These are phyloP conservation scores for Fusarium secorum DNA, from an alignment of 2,329 filamentous ascomycete genomes.

Conservation along the genomic window DNA sequence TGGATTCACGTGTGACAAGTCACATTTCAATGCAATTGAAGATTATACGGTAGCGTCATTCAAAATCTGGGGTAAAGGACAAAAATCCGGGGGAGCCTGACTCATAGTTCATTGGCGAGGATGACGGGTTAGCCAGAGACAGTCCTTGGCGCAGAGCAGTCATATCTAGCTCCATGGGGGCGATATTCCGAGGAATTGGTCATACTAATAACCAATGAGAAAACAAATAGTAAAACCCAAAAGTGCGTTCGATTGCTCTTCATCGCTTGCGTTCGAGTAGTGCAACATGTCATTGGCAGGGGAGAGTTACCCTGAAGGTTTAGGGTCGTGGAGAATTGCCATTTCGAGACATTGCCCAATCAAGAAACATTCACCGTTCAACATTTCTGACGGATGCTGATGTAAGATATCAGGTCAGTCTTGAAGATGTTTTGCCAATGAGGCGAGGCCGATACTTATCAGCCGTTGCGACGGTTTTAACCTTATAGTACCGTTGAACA, in stretches of 20 bases:
- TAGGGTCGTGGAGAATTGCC: neutral
- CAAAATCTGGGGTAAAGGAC: neutral
- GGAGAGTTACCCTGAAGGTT: neutral
- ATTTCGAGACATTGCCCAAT: neutral
- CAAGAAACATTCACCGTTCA: neutral
- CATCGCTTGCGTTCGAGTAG: neutral
- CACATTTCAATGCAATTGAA: neutral
- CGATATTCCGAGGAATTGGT: too few relatives aligned
- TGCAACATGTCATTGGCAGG: neutral
- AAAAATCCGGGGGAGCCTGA: neutral
- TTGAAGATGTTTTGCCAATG: accelerated
- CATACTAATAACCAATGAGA: neutral
- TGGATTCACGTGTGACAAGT: neutral
- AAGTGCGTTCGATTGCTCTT: neutral
- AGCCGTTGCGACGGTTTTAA: neutral
- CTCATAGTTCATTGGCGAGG: neutral
- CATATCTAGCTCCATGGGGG: neutral
- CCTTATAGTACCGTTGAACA: neutral
- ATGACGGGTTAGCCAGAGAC: neutral
- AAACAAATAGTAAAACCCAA: accelerated
- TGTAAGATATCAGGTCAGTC: neutral
- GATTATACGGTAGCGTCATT: neutral
- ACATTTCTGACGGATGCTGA: too few relatives aligned
- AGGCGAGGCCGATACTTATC: neutral
- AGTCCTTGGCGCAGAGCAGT: neutral